phyloP scores from a whole-genome alignment of 139 green algal genomes.

The Tetraselmis striata region DNA sequence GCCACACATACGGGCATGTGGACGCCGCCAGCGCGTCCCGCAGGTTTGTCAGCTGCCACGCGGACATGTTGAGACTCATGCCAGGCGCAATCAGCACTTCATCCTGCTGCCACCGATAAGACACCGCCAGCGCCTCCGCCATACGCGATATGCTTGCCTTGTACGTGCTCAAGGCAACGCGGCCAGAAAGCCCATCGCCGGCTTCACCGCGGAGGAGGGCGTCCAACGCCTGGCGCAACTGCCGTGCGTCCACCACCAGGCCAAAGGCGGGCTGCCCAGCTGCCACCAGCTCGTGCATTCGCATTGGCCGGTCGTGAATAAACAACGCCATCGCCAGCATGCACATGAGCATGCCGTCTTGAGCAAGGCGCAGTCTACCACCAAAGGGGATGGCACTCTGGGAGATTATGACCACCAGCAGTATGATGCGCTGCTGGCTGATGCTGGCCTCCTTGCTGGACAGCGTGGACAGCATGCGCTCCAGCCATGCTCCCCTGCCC shows the following conservation, averaged over 20 bases:
- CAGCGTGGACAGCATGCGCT: too few species aligned
- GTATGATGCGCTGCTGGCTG: too few species aligned
- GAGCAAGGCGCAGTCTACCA: too few species aligned
- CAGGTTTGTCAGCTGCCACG: background rate
- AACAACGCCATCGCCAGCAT: background rate
- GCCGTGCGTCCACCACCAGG: background rate
- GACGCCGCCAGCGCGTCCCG: background rate
- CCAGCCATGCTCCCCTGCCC: too few species aligned
- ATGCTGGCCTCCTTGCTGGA: too few species aligned
- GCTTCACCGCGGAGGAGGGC: background rate
- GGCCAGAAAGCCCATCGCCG: too few species aligned
- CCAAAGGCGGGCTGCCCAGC: background rate
- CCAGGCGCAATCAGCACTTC: background rate
- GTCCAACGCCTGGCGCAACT: background rate
- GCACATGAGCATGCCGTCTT: too few species aligned
- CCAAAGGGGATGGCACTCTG: too few species aligned
- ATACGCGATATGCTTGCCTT: background rate
- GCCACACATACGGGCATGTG: background rate
- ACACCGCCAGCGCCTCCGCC: background rate
- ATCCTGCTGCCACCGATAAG: background rate
- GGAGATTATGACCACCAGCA: too few species aligned
- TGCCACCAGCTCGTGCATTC: background rate
- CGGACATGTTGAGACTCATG: background rate
- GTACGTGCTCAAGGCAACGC: background rate
- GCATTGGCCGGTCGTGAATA: background rate